These are phyloP conservation scores for apple (Malus domestica) DNA, from an alignment of 306 rosid species.

Conservation along the genomic window ASM211411v1 NC_041793.1:2044001-2044500, in stretches of 20 bases:
- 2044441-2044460: background rate
- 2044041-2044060: conserved; percentile 17
- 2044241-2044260: conserved; percentile 27
- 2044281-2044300: conserved; percentile 24
- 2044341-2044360: background rate
- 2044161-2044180: background rate
- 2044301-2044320: background rate
- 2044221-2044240: conserved; percentile 18
- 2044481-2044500: conserved; percentile 2
- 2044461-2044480: background rate
- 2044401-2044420: conserved; percentile 3
- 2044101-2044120: background rate
- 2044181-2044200: background rate
- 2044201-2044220: conserved; percentile 15
- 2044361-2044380: conserved; percentile 43
- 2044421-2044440: background rate
- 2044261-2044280: conserved; percentile 1
- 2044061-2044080: conserved; percentile 28
- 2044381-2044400: conserved; percentile 10
- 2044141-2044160: background rate
- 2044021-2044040: background rate
- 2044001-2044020: background rate
- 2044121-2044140: conserved; percentile 4
- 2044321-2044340: background rate
- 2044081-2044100: conserved; percentile 38